Evolutionary conservation across 768 basidiomycete genomes (phyloP).

Genomic region (Strobilomyces dryophilus): DNA sequence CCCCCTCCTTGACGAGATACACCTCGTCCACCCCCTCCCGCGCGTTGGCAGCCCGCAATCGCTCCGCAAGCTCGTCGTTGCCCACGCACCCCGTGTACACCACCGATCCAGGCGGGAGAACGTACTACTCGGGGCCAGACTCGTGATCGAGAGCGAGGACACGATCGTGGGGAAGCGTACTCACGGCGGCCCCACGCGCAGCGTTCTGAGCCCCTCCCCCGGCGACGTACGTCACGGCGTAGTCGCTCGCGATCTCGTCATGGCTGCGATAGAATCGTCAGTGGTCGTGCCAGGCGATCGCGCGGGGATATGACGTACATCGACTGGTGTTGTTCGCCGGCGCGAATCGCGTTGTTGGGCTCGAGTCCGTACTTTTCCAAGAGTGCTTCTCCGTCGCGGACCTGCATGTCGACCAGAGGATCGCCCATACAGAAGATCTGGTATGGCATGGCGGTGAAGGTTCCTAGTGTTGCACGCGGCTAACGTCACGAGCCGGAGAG

Average conservation of each 20-base stretch:
- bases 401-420: constrained; percentile 95
- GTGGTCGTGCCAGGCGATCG: not conserved
- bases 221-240: constrained; percentile 86
- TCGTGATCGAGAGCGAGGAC: not conserved
- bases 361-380: constrained; percentile 88
- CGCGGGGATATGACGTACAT: constrained; percentile 46
- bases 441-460: constrained; percentile 46
- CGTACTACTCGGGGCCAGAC: constrained; percentile 55
- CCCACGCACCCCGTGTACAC: constrained; percentile 96
- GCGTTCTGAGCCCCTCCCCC: constrained; percentile 97
- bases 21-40: constrained; percentile 86
- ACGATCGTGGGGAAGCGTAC: constrained; percentile 26
- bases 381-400: constrained; percentile 76
- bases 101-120: constrained; percentile 82
- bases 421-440: constrained; percentile 89
- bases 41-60: constrained; percentile 85
- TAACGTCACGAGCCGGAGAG: not conserved
- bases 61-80: constrained; percentile 84
- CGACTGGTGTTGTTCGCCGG: constrained; percentile 77
- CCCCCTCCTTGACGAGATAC: constrained; percentile 83
- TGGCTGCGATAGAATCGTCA: constrained; percentile 52
- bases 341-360: constrained; percentile 94
- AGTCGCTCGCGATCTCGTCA: constrained; percentile 74
- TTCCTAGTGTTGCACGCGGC: not conserved
- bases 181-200: constrained; percentile 91